A percentile compares a stretch with the other conserved stretches of the same genome.
phyloP scores from a whole-genome alignment of 768 basidiomycete species.

The Hericium rajendrae region DNA sequence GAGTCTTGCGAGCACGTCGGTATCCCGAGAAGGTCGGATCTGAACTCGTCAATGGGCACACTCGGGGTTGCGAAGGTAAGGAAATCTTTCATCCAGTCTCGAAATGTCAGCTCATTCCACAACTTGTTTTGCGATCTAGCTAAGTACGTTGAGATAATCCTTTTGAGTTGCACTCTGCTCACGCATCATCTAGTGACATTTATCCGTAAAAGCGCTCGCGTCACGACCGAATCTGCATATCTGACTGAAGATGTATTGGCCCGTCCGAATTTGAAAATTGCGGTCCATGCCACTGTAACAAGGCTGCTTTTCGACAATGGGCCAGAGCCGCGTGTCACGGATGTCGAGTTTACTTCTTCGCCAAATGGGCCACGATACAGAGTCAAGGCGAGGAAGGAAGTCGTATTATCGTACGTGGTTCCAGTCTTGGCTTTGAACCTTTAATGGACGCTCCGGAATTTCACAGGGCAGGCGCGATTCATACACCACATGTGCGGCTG shows the following conservation, averaged over 20 bases:
- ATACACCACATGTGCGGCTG: slow-evolving; percentile 43
- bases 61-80: slow-evolving; percentile 53
- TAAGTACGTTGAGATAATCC: slow-evolving; percentile 16
- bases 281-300: slow-evolving; percentile 45
- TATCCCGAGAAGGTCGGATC: slow-evolving; percentile 43
- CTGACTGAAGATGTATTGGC: slow-evolving; percentile 54
- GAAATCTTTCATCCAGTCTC: neutral
- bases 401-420: slow-evolving; percentile 47
- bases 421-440: neutral
- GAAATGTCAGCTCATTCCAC: neutral
- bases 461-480: slow-evolving; percentile 48
- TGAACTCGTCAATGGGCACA: slow-evolving; percentile 47
- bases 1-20: slow-evolving; percentile 41
- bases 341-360: slow-evolving; percentile 44
- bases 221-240: slow-evolving; percentile 59
- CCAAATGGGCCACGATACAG: slow-evolving; percentile 32
- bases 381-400: slow-evolving; percentile 44
- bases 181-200: slow-evolving; percentile 47
- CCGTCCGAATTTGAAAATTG: slow-evolving; percentile 57
- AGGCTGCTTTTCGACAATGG: slow-evolving; percentile 39
- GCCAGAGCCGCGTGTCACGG: slow-evolving; percentile 36
- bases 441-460: neutral
- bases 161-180: slow-evolving; percentile 7
- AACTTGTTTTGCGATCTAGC: slow-evolving; percentile 10
- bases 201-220: slow-evolving; percentile 42